These are phyloP conservation scores for Apiospora phragmitis DNA, from an alignment of 2,329 filamentous ascomycete genomes.

Conservation along the genomic window DNA sequence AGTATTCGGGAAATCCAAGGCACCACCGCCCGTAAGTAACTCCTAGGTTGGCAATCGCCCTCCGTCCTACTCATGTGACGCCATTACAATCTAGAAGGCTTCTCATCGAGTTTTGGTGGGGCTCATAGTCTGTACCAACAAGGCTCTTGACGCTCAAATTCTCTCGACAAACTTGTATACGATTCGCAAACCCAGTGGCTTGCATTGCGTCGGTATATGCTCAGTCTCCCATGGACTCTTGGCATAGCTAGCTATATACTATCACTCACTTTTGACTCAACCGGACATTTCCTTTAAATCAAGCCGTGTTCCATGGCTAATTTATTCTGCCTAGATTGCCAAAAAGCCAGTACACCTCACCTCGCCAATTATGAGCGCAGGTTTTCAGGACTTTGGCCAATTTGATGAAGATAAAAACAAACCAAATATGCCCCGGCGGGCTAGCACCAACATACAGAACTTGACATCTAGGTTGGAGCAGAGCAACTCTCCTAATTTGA, in stretches of 20 bases:
- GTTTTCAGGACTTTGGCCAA: conserved; percentile 17
- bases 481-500: conserved; percentile 23
- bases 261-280: not conserved
- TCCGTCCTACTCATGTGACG: conserved; percentile 3
- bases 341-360: conserved; percentile 61
- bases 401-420: conserved; percentile 25
- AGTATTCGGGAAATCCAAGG: conserved; percentile 27
- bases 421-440: conserved; percentile 26
- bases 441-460: conserved; percentile 28
- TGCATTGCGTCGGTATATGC: not conserved
- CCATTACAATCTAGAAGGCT: not conserved
- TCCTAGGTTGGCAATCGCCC: not conserved
- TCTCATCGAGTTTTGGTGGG: not conserved
- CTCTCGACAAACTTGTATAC: not conserved
- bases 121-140: not conserved
- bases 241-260: not conserved
- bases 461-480: conserved; percentile 30
- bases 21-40: conserved; percentile 35
- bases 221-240: not conserved
- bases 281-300: conserved; percentile 19
- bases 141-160: not conserved
- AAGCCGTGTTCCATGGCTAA: conserved; percentile 24
- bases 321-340: conserved; percentile 54
- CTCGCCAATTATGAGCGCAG: conserved; percentile 29
- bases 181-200: not conserved